These are phyloP conservation scores for Carex myosuroides DNA, from an alignment of 176 grass and related monocot species.

Conservation along the genomic window DNA sequence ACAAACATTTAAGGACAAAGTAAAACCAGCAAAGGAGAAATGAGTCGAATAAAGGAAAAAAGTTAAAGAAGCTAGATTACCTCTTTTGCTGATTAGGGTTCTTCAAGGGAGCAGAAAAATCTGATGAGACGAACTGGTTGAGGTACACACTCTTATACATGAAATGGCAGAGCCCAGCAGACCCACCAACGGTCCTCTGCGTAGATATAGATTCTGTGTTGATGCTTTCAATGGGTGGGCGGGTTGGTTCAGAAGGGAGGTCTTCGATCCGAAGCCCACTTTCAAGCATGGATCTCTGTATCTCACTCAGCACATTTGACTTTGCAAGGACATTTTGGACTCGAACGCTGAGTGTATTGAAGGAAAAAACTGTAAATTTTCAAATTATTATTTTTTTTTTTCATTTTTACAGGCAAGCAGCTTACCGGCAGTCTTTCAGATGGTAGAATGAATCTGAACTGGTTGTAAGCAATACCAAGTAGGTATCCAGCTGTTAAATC, in stretches of 20 bases:
- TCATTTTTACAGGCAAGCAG: slow-evolving; percentile 1
- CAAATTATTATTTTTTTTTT: neutral
- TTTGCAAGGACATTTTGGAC: slow-evolving; percentile 84
- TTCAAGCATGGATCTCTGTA: slow-evolving; percentile 67
- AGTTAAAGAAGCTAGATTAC: slow-evolving; percentile 20
- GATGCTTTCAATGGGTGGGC: slow-evolving; percentile 20
- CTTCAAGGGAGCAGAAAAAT: slow-evolving; percentile 58
- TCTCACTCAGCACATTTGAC: slow-evolving; percentile 74
- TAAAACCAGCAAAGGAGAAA: neutral
- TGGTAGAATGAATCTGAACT: slow-evolving; percentile 92
- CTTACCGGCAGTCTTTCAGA: slow-evolving; percentile 90
- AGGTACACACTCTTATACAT: slow-evolving; percentile 90
- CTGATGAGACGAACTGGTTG: slow-evolving; percentile 86
- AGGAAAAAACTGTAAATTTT: slow-evolving; percentile 1
- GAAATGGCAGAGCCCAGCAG: slow-evolving; percentile 96
- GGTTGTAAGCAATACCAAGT: slow-evolving; percentile 62
- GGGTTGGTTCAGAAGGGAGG: slow-evolving; percentile 45
- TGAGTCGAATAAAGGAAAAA: neutral
- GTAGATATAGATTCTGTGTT: slow-evolving; percentile 39
- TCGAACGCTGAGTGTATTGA: slow-evolving; percentile 35
- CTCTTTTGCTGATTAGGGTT: slow-evolving; percentile 78
- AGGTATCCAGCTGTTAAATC: slow-evolving; percentile 65
- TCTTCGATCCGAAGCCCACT: slow-evolving; percentile 60
- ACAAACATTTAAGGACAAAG: slow-evolving; percentile 11
- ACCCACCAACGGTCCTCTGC: slow-evolving; percentile 45